phyloP scores from a whole-genome alignment of 169 alveolate genomes.

The Besnoitia besnoiti region DNA sequence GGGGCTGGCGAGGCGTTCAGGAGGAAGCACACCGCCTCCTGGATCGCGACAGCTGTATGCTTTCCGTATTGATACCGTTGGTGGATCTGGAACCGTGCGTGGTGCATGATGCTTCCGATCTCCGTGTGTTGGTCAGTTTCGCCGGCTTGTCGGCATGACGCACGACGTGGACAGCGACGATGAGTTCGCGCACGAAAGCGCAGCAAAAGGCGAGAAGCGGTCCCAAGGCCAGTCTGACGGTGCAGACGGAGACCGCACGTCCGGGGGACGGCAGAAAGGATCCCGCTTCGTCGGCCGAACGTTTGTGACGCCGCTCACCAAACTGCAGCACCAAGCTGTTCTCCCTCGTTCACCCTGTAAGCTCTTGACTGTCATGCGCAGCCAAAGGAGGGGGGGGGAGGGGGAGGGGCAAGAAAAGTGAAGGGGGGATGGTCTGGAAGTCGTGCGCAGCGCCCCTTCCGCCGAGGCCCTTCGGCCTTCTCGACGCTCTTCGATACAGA shows the following conservation, averaged over 20 bases:
- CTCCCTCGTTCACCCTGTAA: constrained; percentile 52
- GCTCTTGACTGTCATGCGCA: not conserved
- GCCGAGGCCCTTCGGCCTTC: too few species aligned
- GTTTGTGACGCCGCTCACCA: constrained; percentile 57
- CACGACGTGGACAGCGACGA: constrained; percentile 53
- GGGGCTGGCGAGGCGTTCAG: too few species aligned
- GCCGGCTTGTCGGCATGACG: constrained; percentile 52
- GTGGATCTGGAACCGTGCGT: too few species aligned
- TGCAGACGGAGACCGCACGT: not conserved
- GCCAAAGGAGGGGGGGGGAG: too few species aligned
- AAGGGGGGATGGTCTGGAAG: too few species aligned
- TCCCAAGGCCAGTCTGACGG: not conserved
- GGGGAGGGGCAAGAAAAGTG: too few species aligned
- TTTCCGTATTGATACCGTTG: too few species aligned
- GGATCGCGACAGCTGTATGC: too few species aligned
- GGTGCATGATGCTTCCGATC: too few species aligned
- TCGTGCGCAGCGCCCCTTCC: too few species aligned
- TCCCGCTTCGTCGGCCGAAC: not conserved
- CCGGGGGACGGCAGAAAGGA: not conserved
- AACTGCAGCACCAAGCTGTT: constrained; percentile 58
- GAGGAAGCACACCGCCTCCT: too few species aligned
- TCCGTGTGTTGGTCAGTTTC: not conserved
- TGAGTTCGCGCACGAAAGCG: not conserved
- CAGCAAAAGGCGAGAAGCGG: not conserved
- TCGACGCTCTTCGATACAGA: too few species aligned